Evolutionary conservation across 345 rosid genomes (phyloP), one percentile per base, ranked within the genome.

Genomic region (Acer campestre): DNA sequence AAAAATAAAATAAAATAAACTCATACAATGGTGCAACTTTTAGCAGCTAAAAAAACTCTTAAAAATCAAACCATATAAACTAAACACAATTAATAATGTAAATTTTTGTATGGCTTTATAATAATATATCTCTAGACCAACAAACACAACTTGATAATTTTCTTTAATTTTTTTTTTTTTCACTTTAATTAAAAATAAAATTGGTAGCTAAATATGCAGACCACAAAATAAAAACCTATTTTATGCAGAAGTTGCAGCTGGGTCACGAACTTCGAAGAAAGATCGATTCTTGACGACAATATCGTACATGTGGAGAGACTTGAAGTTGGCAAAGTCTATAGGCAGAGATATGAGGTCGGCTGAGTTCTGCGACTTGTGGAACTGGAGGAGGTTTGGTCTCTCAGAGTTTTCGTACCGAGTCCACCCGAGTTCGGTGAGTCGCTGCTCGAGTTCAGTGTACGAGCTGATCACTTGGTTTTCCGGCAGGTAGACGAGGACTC

Each of bases 231-330:
- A 3, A 53, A 16, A 4, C 35, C 16, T 8, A 61, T 0, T n/a
- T 72, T 56, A 38, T 71, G 48, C 35, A 53, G 58, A 11, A 22
- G 48, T 0, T 29, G 46, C 4, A 10, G 38, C 38, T 35, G 75
- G 80, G 22, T 88, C 88, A 27, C 92, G 90, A 48, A 89, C 94
- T 86, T 89, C 80, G 46, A 90, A 90, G 84, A 87, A 87, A 63
- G 86, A 83, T 1, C 87, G 85, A 70, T 89, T 90, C 83, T 90
- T 89, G 42, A 90, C 92, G 63, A 90, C 94, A 74, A 90, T 86
- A 76, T 90, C 94, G 29, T 87, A 90, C 92, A 90, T 87, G 55
- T 90, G 90, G 23, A 82, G 20, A 38, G 87, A 29, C 69, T 68
- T 86, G 71, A 90, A 74, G 79, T 78, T 35, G 78, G 80, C 67